Evolutionary conservation across 2,329 filamentous ascomycete species (phyloP).

Genomic region (Sporothrix phasma): DNA sequence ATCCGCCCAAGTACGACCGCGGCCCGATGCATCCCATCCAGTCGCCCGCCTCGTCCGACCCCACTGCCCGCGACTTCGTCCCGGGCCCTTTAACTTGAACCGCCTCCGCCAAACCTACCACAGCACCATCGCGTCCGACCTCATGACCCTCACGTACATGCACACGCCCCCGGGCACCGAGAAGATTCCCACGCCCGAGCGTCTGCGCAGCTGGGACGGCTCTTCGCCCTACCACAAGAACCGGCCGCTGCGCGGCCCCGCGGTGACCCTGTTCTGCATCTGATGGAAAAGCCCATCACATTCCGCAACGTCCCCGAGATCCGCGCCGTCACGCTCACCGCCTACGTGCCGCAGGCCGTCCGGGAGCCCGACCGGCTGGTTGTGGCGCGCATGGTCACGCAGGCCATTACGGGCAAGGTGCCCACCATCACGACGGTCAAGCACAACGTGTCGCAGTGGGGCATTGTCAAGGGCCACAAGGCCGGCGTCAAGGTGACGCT

Average conservation of each 20-base stretch:
- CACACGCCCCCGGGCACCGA: conserved; percentile 72
- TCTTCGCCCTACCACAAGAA: conserved; percentile 93
- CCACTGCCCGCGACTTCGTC: conserved; percentile 75
- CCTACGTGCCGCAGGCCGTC: conserved; percentile 58
- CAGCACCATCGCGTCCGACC: conserved; percentile 73
- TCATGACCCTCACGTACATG: conserved; percentile 79
- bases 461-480: conserved; percentile 58
- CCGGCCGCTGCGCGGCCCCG: conserved; percentile 73
- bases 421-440: conserved; percentile 60
- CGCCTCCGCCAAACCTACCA: conserved; percentile 86
- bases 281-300: conserved; percentile 62
- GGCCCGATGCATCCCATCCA: conserved; percentile 90
- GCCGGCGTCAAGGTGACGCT: conserved; percentile 70
- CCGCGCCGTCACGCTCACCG: conserved; percentile 70
- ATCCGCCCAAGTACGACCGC: conserved; percentile 87
- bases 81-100: conserved; percentile 85
- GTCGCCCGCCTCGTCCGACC: conserved; percentile 76
- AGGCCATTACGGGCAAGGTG: conserved; percentile 73
- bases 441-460: conserved; percentile 64
- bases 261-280: conserved; percentile 60
- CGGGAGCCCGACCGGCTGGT: conserved; percentile 67
- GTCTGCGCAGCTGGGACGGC: conserved; percentile 77
- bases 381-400: conserved; percentile 72
- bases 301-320: conserved; percentile 82
- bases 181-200: conserved; percentile 43